Percentiles rank a stretch among this genome's conserved stretches.
Evolutionary conservation across 2,329 filamentous ascomycete species (phyloP).

Genomic region (Escovopsis sp.): DNA sequence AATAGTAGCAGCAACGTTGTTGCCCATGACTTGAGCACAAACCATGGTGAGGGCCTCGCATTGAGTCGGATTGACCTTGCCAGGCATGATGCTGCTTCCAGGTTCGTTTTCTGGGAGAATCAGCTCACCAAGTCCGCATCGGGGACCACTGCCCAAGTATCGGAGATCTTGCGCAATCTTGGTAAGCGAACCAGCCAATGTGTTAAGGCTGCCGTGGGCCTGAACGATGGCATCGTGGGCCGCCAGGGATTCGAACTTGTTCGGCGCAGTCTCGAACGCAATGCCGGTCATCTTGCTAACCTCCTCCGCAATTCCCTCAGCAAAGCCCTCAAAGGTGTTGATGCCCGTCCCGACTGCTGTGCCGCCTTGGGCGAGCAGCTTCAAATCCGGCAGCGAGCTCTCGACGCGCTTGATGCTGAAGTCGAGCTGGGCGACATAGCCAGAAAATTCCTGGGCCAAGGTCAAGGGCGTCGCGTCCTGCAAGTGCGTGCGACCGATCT

Average conservation of each 20-base stretch:
- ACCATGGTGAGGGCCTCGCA: conserved; percentile 97
- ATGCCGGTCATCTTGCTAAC: conserved; percentile 86
- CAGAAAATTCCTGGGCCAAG: conserved; percentile 92
- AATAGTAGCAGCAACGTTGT: conserved; percentile 84
- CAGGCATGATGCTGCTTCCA: conserved; percentile 95
- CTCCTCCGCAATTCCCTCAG: conserved; percentile 80
- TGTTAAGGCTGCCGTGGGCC: conserved; percentile 87
- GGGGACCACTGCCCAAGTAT: conserved; percentile 89
- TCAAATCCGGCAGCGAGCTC: conserved; percentile 67
- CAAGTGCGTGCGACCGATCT: conserved; percentile 95
- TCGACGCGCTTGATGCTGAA: conserved; percentile 80
- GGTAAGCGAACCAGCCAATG: conserved; percentile 76
- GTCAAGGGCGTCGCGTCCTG: conserved; percentile 95
- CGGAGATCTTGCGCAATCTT: conserved; percentile 98
- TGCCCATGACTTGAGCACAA: conserved; percentile 94
- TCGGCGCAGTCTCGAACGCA: conserved; percentile 88
- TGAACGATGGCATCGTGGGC: conserved; percentile 94
- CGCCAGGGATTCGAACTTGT: conserved; percentile 96
- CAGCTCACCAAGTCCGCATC: conserved; percentile 89
- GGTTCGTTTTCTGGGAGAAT: conserved; percentile 95
- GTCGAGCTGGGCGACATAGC: conserved; percentile 90
- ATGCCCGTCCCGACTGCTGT: conserved; percentile 94
- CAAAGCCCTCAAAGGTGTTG: conserved; percentile 95
- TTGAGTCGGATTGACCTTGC: conserved; percentile 98
- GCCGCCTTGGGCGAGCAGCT: conserved; percentile 83